Evolutionary conservation across 208 protist species (phyloP).

Genomic region (Tritrichomonas foetus): DNA sequence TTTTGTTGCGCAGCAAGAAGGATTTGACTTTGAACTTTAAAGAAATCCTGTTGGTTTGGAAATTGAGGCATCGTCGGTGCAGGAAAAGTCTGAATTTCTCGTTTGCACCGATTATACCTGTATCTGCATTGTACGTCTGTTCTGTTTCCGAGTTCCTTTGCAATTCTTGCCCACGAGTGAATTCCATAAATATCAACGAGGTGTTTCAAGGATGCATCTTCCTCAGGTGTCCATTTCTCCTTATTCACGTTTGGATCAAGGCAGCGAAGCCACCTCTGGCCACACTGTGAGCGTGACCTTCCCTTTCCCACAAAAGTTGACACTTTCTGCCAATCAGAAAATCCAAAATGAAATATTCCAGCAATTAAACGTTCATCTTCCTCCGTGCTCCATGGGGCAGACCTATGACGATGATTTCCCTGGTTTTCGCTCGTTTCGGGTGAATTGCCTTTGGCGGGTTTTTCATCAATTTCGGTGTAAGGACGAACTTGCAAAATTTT

Average conservation of each 20-base stretch:
- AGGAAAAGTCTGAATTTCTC: no score
- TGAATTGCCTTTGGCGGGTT: neutral
- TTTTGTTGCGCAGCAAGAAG: no score
- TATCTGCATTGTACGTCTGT: neutral
- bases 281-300: neutral
- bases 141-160: neutral
- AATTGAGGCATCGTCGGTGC: no score
- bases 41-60: no score
- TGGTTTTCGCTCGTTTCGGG: neutral
- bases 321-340: conserved; percentile 1
- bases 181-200: neutral
- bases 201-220: neutral
- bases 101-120: neutral
- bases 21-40: no score
- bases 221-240: neutral
- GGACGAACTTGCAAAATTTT: neutral
- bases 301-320: neutral
- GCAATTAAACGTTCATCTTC: neutral
- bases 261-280: neutral
- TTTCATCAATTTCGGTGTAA: neutral
- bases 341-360: neutral
- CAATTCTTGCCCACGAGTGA: neutral
- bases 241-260: neutral
- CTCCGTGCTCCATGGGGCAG: neutral
- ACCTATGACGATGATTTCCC: neutral